Evolutionary conservation across 805 yeast genomes (phyloP), one percentile per base, ranked within the genome.

Genomic region (Pichia insulana): DNA sequence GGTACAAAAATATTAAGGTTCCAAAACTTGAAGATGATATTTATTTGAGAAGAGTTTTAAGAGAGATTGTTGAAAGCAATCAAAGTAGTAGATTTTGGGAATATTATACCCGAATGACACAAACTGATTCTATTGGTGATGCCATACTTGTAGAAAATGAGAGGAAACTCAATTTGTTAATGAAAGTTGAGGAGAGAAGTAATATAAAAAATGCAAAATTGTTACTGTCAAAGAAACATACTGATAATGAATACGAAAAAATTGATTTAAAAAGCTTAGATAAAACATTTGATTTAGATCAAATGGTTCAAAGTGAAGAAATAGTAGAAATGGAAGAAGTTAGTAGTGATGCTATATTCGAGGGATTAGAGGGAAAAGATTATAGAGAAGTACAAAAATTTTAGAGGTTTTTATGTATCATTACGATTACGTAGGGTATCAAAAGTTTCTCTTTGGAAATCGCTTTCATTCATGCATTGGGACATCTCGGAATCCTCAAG

Each of bases 281-380:
- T 9, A 6, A 8, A 6, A 39, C 37, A 10, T 47, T 47, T 12
- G 48, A 53, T 18, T 37, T 55, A n/a, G 26, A 39, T 6, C 44
- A 38, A 12, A 47, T 48, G 48, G 27, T 50, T 3, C 39, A 40
- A 11, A n/a, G 31, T n/a, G 36, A 40, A 18, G n/a, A 41, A 7
- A 13, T 41, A 16, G 39, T 46, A 16, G 30, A 46, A 12, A 15
- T 12, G 31, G 13, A 22, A 17, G 40, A 42, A 9, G 31, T 40
- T 16, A 34, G 43, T 20, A 52, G 50, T 11, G 43, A 41, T 7
- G 36, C 40, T 25, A 46, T 49, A 17, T 56, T 53, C 31, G 46
- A 44, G 22, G 60, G 56, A 3, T 43, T 56, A 20, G 40, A 49
- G 27, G 26, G 30, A 9, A 40, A 41, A 3, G 61, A 56, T 45